These are phyloP conservation scores for Trichoderma harzianum DNA, from an alignment of 2,329 filamentous ascomycete species.

Conservation along the genomic window DNA sequence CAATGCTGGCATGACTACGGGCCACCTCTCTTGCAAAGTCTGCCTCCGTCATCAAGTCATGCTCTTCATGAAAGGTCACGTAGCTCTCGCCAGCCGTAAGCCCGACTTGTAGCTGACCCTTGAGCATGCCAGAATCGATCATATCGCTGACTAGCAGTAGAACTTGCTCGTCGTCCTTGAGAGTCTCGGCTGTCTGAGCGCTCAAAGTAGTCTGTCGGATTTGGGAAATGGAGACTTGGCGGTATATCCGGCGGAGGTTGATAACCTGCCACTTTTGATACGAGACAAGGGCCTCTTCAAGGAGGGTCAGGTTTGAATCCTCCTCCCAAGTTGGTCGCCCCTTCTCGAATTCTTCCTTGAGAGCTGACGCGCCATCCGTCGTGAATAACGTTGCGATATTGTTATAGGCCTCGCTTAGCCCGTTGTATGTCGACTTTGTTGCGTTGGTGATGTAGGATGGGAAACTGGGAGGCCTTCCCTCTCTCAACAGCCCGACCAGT, in stretches of 20 bases:
- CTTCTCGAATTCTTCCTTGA: conserved; percentile 62
- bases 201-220: conserved; percentile 50
- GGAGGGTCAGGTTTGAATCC: conserved; percentile 71
- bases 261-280: conserved; percentile 75
- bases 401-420: conserved; percentile 66
- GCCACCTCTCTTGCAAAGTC: conserved; percentile 50
- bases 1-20: conserved; percentile 40
- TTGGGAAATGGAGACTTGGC: conserved; percentile 53
- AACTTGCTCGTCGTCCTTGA: conserved; percentile 43
- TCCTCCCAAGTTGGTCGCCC: conserved; percentile 58
- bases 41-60: conserved; percentile 45
- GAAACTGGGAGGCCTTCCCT: conserved; percentile 55
- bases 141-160: conserved; percentile 50
- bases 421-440: conserved; percentile 55
- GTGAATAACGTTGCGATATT: conserved; percentile 68
- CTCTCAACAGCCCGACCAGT: conserved; percentile 67
- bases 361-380: conserved; percentile 47
- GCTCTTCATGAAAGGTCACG: conserved; percentile 48
- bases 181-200: conserved; percentile 48
- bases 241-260: conserved; percentile 69
- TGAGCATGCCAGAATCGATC: conserved; percentile 53
- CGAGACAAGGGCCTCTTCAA: conserved; percentile 64
- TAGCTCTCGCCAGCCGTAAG: conserved; percentile 42
- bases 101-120: conserved; percentile 49
- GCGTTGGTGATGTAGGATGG: conserved; percentile 54